phyloP scores from a whole-genome alignment of 2,329 filamentous ascomycete species.

The Aureobasidium sp. region DNA sequence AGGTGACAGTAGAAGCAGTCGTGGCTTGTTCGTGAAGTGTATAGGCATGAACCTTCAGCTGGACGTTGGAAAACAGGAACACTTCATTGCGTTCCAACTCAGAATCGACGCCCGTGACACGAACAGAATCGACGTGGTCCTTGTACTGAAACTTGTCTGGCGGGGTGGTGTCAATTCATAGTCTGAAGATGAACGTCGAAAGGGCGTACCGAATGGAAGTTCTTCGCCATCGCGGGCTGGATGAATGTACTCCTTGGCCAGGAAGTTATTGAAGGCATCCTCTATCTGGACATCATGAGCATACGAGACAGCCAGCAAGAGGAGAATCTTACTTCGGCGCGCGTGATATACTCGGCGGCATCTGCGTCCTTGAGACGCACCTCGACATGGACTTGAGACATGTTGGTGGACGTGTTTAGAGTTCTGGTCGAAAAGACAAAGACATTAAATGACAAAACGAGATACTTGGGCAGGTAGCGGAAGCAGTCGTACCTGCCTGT shows the following conservation, averaged over 20 bases:
- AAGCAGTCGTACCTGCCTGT: neutral
- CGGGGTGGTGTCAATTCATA: neutral
- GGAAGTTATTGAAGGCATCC: neutral
- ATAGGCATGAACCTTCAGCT: constrained; percentile 40
- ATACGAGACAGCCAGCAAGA: neutral
- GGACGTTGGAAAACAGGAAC: constrained; percentile 29
- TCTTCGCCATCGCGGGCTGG: neutral
- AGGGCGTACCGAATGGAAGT: neutral
- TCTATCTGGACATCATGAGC: neutral
- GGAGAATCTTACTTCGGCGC: neutral
- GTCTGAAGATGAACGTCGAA: neutral
- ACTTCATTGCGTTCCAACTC: constrained; percentile 22
- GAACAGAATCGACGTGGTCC: neutral
- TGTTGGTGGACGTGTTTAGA: neutral
- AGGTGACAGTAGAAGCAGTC: constrained; percentile 24
- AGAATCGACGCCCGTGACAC: neutral
- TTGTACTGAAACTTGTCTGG: neutral
- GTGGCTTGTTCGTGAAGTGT: constrained; percentile 27
- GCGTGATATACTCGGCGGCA: neutral
- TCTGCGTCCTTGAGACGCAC: neutral
- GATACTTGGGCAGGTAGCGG: neutral
- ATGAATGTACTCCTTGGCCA: neutral
- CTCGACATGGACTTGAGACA: neutral
- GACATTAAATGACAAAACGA: neutral
- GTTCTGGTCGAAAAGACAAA: neutral